A percentile compares a stretch with the other conserved stretches of the same genome.
phyloP scores from a whole-genome alignment of 2,329 filamentous ascomycete species.

The Westerdykella sp. region DNA sequence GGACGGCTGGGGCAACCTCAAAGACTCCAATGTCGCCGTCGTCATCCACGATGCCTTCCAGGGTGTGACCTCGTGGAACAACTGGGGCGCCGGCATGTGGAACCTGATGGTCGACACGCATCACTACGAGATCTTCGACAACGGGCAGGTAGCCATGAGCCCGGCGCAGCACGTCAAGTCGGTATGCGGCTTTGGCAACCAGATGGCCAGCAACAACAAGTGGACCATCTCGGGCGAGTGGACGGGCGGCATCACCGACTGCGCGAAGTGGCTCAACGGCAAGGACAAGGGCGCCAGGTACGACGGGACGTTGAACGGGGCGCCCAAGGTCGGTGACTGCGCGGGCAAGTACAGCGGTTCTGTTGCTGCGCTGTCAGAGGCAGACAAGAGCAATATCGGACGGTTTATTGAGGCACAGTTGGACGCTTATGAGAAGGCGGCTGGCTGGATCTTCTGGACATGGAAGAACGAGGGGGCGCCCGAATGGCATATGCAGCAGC shows the following conservation, averaged over 20 bases:
- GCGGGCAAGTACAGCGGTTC: slow-evolving; percentile 41
- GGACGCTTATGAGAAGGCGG: slow-evolving; percentile 43
- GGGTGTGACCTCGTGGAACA: slow-evolving; percentile 40
- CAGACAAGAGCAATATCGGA: slow-evolving; percentile 40
- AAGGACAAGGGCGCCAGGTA: slow-evolving; percentile 43
- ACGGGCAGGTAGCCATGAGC: slow-evolving; percentile 33
- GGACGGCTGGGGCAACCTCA: slow-evolving; percentile 44
- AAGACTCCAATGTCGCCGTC: slow-evolving; percentile 38
- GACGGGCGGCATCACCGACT: slow-evolving; percentile 45
- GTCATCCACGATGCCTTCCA: slow-evolving; percentile 45
- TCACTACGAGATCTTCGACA: slow-evolving; percentile 45
- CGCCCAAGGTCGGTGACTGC: slow-evolving; percentile 39
- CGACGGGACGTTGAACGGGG: slow-evolving; percentile 38
- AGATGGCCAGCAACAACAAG: slow-evolving; percentile 44
- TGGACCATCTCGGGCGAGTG: slow-evolving; percentile 45
- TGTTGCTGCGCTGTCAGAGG: slow-evolving; percentile 37
- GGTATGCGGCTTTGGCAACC: slow-evolving; percentile 41
- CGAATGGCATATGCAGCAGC: slow-evolving; percentile 45
- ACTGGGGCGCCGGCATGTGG: slow-evolving; percentile 42
- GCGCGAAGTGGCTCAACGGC: slow-evolving; percentile 45
- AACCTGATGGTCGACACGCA: slow-evolving; percentile 44
- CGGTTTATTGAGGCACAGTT: slow-evolving; percentile 45
- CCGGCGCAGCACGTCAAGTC: slow-evolving; percentile 36
- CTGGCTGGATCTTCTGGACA: slow-evolving; percentile 47
- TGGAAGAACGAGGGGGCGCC: slow-evolving; percentile 47